phyloP scores from a whole-genome alignment of 1,284 basidiomycete species.

The Fistulinella cinereoalba region DNA sequence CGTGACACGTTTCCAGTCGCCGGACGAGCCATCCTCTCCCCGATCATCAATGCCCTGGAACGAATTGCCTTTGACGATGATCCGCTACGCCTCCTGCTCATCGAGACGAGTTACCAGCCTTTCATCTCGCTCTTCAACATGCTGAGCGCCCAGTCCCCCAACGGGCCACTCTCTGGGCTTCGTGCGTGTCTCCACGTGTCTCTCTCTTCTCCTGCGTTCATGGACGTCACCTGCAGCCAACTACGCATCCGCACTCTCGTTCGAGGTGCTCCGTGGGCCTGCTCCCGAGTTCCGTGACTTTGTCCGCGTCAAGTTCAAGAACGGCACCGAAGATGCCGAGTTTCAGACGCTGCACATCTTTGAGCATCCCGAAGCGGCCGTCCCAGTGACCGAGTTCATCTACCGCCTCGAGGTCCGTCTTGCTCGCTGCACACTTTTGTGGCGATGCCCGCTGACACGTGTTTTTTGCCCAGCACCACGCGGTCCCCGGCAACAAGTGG shows the following conservation, averaged over 20 bases:
- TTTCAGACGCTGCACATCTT: slow-evolving; percentile 64
- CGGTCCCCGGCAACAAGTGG: slow-evolving; percentile 65
- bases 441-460: neutral
- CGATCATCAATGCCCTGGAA: slow-evolving; percentile 67
- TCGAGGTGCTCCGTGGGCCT: slow-evolving; percentile 72
- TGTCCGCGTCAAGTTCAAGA: slow-evolving; percentile 81
- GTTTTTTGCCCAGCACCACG: slow-evolving; percentile 53
- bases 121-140: slow-evolving; percentile 84
- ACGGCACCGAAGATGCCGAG: slow-evolving; percentile 59
- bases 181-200: slow-evolving; percentile 42
- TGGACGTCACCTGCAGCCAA: slow-evolving; percentile 52
- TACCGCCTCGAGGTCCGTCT: slow-evolving; percentile 63
- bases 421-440: too few relatives aligned
- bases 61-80: slow-evolving; percentile 75
- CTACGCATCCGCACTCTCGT: slow-evolving; percentile 72
- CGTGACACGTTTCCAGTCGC: slow-evolving; percentile 52
- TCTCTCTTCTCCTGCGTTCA: neutral
- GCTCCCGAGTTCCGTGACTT: slow-evolving; percentile 75
- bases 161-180: slow-evolving; percentile 59
- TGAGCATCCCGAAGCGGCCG: slow-evolving; percentile 55
- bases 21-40: slow-evolving; percentile 70
- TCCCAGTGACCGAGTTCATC: slow-evolving; percentile 75
- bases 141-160: slow-evolving; percentile 51
- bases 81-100: slow-evolving; percentile 70
- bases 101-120: slow-evolving; percentile 81